Conservation (phyloP, 331 rosid species). For the Erythrophleum ivorense region DNA sequence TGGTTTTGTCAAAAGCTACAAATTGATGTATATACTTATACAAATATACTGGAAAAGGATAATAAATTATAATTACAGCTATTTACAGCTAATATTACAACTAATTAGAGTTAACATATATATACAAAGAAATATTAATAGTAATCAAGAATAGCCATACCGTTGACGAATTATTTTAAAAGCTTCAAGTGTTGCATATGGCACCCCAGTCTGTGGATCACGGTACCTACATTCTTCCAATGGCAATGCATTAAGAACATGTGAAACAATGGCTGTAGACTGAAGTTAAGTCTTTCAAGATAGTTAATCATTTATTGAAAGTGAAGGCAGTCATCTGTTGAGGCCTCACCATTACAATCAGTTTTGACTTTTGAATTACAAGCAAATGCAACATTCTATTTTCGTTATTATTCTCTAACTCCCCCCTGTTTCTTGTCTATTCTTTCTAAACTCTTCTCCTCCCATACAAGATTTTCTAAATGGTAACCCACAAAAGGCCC, state of each 20-base stretch:
- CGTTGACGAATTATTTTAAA: slow-evolving; percentile 76
- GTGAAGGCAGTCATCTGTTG: neutral
- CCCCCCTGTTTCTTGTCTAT: neutral
- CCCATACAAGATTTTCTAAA: neutral
- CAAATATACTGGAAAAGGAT: slow-evolving; percentile 27
- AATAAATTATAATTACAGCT: neutral
- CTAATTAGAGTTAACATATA: neutral
- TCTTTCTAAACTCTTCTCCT: neutral
- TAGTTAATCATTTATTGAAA: neutral
- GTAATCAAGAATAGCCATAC: slow-evolving; percentile 55
- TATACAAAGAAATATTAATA: slow-evolving; percentile 10
- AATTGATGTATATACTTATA: neutral
- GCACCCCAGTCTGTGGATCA: slow-evolving; percentile 89
- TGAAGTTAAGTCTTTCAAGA: slow-evolving; percentile 22
- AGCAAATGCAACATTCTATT: neutral
- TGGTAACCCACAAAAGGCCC: neutral
- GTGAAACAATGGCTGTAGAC: neutral
- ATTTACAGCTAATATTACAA: too few species aligned
- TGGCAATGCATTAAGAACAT: slow-evolving; percentile 27
- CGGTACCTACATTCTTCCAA: slow-evolving; percentile 71
- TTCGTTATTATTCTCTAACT: neutral
- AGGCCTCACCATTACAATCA: neutral
- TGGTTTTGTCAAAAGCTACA: slow-evolving; percentile 11
- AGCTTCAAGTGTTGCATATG: slow-evolving; percentile 93
- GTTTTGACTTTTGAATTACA: neutral